These are phyloP conservation scores for Trichocladium antarcticum DNA, from an alignment of 495 filamentous ascomycete species.

Conservation along the genomic window DNA sequence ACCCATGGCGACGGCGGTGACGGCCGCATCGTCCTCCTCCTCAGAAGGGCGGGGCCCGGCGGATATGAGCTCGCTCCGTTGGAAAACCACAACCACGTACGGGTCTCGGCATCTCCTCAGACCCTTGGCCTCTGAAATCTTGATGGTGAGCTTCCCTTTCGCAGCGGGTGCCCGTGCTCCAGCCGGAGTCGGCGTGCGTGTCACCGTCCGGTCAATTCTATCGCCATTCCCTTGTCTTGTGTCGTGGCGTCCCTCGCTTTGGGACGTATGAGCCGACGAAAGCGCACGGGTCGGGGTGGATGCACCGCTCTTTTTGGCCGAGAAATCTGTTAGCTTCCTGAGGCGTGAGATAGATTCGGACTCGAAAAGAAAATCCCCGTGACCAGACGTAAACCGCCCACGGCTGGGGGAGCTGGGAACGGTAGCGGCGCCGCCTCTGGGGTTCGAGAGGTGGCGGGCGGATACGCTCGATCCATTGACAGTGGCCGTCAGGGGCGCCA, in stretches of 20 bases:
- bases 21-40: conserved; percentile 38
- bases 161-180: conserved; percentile 58
- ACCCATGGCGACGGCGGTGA: conserved; percentile 38
- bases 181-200: conserved; percentile 32
- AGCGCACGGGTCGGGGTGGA: conserved; percentile 77
- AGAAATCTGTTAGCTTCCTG: conserved; percentile 73
- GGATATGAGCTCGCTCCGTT: conserved; percentile 92
- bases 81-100: conserved; percentile 93
- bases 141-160: conserved; percentile 82
- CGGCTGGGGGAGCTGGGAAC: conserved; percentile 45
- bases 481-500: conserved; percentile 54
- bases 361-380: conserved; percentile 46
- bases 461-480: conserved; percentile 55
- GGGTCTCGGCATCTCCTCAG: conserved; percentile 73
- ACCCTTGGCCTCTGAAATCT: conserved; percentile 72
- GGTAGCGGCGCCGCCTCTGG: conserved; percentile 47
- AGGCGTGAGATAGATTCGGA: conserved; percentile 52
- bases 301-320: conserved; percentile 75
- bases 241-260: conserved; percentile 33
- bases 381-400: conserved; percentile 35
- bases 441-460: conserved; percentile 67
- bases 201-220: conserved; percentile 28
- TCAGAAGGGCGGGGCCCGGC: conserved; percentile 53
- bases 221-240: conserved; percentile 26
- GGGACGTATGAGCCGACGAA: conserved; percentile 43